Evolutionary conservation across 805 yeast species (phyloP), one percentile per base, ranked within the genome.

Genomic region (Nakazawaea ernobii): DNA sequence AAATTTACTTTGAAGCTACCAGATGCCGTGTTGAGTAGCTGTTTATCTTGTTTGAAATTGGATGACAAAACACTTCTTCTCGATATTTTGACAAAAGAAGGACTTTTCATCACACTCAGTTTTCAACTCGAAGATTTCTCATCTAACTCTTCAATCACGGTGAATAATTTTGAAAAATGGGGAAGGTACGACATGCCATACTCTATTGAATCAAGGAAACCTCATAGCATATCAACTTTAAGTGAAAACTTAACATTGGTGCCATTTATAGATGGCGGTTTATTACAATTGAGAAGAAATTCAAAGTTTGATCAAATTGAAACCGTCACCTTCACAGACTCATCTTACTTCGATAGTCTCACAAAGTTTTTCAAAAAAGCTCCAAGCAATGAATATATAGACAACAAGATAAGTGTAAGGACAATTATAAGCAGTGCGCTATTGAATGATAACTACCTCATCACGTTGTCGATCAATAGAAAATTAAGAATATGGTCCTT

Each of bases 191-290:
- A 86, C 7, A 75, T 77, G 33, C 91, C 94, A 1, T 86, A 83
- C 60, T 74, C 79, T 7, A 80, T 83, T 53, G 78, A 76, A 30
- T 59, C 77, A 6, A 70, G 85, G 55, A 62, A 65, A 24, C 89
- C 92, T 1, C 75, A 77, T 38, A 62, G 72, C 17, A 55, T 85
- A 51, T 67, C 71, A 43, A 61, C 83, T 8, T 43, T 48, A 33
- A 35, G 27, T 35, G 50, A 48, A 24, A 32, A 35, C 7, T 32
- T 39, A 24, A 43, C 80, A 8, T 59, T 89, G 3, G 79, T 84
- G 0, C 71, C 88, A 4, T 68, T 90, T 42, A 71, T 73, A 39
- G 95, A 91, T 64, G 97, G 97, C 26, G 88, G 91, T 1, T 60
- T 90, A 37, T 64, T 88, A 43, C 82, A 80, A 39, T 67, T 85